phyloP scores from a whole-genome alignment of 179 eudicot species.

The Drosera spatulata region DNA sequence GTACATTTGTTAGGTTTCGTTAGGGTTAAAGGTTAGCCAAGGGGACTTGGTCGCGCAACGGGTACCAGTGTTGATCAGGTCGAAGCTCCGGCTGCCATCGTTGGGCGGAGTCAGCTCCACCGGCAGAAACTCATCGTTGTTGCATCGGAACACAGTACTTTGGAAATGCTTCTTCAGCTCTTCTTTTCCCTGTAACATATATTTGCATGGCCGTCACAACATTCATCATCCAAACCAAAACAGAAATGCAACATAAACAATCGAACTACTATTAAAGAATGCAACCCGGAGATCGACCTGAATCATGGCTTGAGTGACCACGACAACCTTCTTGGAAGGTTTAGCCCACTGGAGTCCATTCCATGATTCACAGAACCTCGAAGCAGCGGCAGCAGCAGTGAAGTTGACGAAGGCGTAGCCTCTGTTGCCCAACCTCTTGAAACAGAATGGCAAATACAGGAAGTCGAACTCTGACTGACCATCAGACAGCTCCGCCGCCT shows the following conservation, averaged over 20 bases:
- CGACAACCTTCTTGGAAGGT: not conserved
- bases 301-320: not conserved
- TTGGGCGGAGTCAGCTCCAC: constrained; percentile 1
- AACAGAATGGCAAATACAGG: constrained; percentile 1
- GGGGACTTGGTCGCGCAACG: no score
- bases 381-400: no score
- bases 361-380: not conserved
- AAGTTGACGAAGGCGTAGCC: constrained; percentile 1
- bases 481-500: no score
- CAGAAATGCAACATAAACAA: no score
- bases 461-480: not conserved
- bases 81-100: no score
- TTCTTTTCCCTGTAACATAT: constrained; percentile 1
- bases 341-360: not conserved
- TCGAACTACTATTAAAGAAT: no score
- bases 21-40: no score
- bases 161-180: not conserved
- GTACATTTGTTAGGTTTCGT: no score
- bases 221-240: no score
- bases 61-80: no score
- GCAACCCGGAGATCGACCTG: not conserved
- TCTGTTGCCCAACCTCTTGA: not conserved
- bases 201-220: no score
- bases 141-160: not conserved
- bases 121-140: constrained; percentile 2